Evolutionary conservation across 495 filamentous ascomycete species (phyloP), one percentile per base, ranked within the genome.

Genomic region (Penicillium goetzii): DNA sequence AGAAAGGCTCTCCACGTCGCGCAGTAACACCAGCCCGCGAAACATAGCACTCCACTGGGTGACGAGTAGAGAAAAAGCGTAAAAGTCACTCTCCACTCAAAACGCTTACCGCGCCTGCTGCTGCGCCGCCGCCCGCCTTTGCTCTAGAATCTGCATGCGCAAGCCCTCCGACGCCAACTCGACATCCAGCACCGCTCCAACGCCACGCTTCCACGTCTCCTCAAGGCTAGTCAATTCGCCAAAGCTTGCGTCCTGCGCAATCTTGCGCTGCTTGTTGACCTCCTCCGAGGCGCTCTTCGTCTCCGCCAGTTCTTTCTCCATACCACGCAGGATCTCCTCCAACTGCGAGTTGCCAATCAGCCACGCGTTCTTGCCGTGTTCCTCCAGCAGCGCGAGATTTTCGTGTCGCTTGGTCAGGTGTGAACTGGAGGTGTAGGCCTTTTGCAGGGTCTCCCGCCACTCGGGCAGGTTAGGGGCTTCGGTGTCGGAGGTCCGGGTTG

Each of bases 331-430:
- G 30, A 92, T 83, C 45, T 84, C 85, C 74, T 97, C 93, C 28
- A 92, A 65, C 60, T 92, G 86, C 61, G 84, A 83, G 76, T 98
- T 98, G 8, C 86, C 88, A 12, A 96, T 82, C 58, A 98, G 78
- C 93, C 94, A 97, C 14, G 90, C 89, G 76, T 96, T 97, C 79
- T 90, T 92, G 69, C 93, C 93, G 77, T 86, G 87, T 62, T 82
- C 81, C 67, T 93, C 91, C 11, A 97, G 85, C 11, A 95, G 82
- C 5, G 83, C 78, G 23, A 97, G 84, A 70, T 96, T 90, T 30
- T 86, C 79, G 28, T 85, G 81, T 4, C 92, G 88, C 21, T 78
- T 76, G 1, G 81, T 71, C 14, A 97, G 79, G 75, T 96, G 91
- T 0, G 83, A 80, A 52, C 84, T 84, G 8, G 85, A 81, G 0